phyloP scores from a whole-genome alignment of 2,329 filamentous ascomycete genomes.

The Aspergillus pseudonomiae region DNA sequence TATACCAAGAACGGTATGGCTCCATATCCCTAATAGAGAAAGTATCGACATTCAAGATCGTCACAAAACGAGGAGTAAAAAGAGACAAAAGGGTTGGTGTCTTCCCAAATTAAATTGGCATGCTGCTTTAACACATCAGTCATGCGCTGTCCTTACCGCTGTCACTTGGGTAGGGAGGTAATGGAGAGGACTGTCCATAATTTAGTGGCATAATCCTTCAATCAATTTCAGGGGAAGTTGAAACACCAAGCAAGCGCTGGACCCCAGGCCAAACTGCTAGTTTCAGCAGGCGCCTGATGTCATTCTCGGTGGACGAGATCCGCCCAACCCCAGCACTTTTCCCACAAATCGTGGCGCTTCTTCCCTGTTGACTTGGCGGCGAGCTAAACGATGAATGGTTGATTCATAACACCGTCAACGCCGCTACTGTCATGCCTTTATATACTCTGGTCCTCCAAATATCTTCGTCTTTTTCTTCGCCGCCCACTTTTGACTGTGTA shows the following conservation, averaged over 20 bases:
- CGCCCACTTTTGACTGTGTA: constrained; percentile 13
- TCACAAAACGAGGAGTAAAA: not conserved
- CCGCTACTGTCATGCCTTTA: constrained; percentile 35
- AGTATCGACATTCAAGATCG: not conserved
- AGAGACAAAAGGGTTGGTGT: not conserved
- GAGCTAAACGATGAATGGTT: constrained; percentile 16
- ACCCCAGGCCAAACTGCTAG: constrained; percentile 15
- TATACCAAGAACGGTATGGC: not conserved
- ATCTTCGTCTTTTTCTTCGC: not conserved
- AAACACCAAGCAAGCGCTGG: constrained; percentile 9
- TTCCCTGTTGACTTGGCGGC: constrained; percentile 16
- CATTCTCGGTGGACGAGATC: constrained; percentile 26
- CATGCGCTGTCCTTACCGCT: not conserved
- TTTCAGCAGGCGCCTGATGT: constrained; percentile 44
- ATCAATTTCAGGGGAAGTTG: constrained; percentile 6
- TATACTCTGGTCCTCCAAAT: constrained; percentile 14
- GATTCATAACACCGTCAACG: constrained; percentile 21
- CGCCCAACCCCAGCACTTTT: constrained; percentile 28
- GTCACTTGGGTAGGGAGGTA: not conserved
- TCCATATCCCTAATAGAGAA: not conserved
- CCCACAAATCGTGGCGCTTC: constrained; percentile 31
- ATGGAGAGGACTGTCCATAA: not conserved
- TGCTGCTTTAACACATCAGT: not conserved
- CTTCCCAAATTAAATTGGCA: not conserved
- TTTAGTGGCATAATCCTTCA: not conserved